Conservation (phyloP, 2,329 filamentous ascomycete species). For the Elsinoe australis region DNA sequence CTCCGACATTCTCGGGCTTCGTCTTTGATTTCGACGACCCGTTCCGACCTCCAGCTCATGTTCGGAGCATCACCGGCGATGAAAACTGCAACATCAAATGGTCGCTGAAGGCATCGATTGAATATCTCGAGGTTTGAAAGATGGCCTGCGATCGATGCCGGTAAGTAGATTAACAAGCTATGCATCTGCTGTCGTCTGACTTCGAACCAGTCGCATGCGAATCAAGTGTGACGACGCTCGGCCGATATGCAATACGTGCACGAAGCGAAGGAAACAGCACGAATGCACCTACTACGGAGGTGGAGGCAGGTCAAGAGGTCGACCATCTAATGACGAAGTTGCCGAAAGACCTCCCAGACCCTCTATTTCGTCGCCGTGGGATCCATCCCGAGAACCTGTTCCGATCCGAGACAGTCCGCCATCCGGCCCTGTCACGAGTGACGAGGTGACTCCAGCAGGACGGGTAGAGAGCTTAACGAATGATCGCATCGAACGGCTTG, state of each 20-base stretch:
- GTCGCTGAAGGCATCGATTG: too few relatives aligned
- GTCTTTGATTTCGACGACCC: too few relatives aligned
- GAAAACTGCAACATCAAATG: too few relatives aligned
- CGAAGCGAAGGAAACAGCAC: not conserved
- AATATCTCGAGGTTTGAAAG: too few relatives aligned
- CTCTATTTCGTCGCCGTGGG: not conserved
- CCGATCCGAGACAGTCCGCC: not conserved
- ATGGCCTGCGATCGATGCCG: slow-evolving; percentile 16
- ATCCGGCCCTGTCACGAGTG: too few relatives aligned
- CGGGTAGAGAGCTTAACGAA: not conserved
- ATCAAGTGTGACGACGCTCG: slow-evolving; percentile 11
- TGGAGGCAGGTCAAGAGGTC: not conserved
- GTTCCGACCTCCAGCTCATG: too few relatives aligned
- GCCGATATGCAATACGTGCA: slow-evolving; percentile 3
- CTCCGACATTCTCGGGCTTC: too few relatives aligned
- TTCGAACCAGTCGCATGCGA: slow-evolving; percentile 3
- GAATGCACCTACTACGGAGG: slow-evolving; percentile 11
- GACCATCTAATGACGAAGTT: not conserved
- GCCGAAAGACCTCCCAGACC: not conserved
- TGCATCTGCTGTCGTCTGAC: too few relatives aligned
- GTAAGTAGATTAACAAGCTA: not conserved
- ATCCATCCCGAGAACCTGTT: not conserved
- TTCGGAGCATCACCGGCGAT: too few relatives aligned
- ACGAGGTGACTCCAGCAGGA: too few relatives aligned
- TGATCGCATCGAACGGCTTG: slow-evolving; percentile 1